Percentiles rank a stretch among this genome's conserved stretches.
phyloP scores from a whole-genome alignment of 2,329 filamentous ascomycete genomes.

The Fusarium clavum region DNA sequence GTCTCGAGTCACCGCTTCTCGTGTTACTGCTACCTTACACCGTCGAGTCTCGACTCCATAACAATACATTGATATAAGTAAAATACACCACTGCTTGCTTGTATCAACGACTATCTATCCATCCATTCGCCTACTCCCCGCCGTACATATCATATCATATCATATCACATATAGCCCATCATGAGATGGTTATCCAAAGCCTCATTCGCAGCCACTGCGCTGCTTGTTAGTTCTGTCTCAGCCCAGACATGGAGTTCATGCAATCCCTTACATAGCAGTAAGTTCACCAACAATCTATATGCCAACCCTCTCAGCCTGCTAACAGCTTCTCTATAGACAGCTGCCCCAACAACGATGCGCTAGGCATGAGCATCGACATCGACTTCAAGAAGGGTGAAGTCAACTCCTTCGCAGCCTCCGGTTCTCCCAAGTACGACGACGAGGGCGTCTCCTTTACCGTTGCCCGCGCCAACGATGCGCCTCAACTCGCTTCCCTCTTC shows the following conservation, averaged over 20 bases:
- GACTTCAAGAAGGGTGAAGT: conserved; percentile 85
- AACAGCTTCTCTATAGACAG: conserved; percentile 54
- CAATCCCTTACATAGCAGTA: conserved; percentile 54
- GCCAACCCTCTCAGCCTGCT: conserved; percentile 8
- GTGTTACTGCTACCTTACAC: conserved; percentile 4
- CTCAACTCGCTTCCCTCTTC: conserved; percentile 88
- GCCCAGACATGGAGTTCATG: conserved; percentile 57
- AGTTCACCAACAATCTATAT: conserved; percentile 21
- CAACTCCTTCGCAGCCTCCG: conserved; percentile 79
- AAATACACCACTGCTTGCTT: not conserved
- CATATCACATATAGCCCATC: conserved; percentile 22
- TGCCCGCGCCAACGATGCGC: conserved; percentile 80
- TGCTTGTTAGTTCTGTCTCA: conserved; percentile 44
- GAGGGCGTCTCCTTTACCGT: conserved; percentile 88
- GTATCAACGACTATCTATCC: not conserved
- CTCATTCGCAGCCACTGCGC: conserved; percentile 38
- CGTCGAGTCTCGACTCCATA: conserved; percentile 10
- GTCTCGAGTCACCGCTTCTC: conserved; percentile 4
- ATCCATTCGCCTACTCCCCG: not conserved
- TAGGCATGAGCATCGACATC: conserved; percentile 84
- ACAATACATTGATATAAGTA: conserved; percentile 1
- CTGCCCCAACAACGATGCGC: conserved; percentile 81
- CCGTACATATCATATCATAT: conserved; percentile 12
- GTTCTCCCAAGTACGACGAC: conserved; percentile 76
- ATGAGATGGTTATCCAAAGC: conserved; percentile 42